phyloP scores from a whole-genome alignment of 2,329 filamentous ascomycete genomes.

The Ceratocystis papillata region DNA sequence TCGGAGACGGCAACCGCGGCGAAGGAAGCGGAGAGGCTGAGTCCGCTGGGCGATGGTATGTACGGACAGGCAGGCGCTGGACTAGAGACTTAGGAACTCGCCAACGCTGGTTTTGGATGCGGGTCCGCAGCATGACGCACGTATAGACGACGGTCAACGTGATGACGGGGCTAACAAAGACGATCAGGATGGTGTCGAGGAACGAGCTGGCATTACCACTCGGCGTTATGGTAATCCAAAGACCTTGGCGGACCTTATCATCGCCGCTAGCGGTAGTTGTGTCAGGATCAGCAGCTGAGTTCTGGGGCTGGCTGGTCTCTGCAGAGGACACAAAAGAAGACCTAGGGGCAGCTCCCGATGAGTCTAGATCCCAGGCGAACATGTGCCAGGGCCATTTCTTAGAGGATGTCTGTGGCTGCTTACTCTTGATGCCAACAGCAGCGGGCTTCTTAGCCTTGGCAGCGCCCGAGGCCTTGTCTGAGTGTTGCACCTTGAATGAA shows the following conservation, averaged over 20 bases:
- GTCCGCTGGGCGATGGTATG: constrained; percentile 69
- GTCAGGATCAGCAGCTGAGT: constrained; percentile 7
- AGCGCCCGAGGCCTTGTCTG: constrained; percentile 30
- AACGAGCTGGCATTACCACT: constrained; percentile 77
- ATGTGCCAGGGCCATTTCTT: constrained; percentile 38
- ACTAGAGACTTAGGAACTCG: constrained; percentile 95
- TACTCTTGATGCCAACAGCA: background rate
- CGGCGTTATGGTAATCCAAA: constrained; percentile 95
- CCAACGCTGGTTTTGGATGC: constrained; percentile 83
- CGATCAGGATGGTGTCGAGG: constrained; percentile 88
- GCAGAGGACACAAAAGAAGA: constrained; percentile 63
- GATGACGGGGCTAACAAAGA: constrained; percentile 89
- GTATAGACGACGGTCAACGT: constrained; percentile 90
- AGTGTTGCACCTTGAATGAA: constrained; percentile 43
- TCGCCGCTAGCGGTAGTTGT: constrained; percentile 8
- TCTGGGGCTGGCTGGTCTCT: constrained; percentile 24
- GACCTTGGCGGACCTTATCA: constrained; percentile 52
- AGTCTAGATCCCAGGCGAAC: constrained; percentile 35
- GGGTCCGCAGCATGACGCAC: constrained; percentile 72
- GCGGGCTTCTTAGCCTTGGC: constrained; percentile 27
- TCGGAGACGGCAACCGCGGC: constrained; percentile 50
- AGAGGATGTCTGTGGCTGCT: constrained; percentile 25
- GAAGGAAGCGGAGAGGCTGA: constrained; percentile 48
- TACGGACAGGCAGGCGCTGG: constrained; percentile 85
- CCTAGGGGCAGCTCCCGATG: constrained; percentile 39